phyloP scores from a whole-genome alignment of 2,329 filamentous ascomycete genomes.

The Sporothrix pallida region DNA sequence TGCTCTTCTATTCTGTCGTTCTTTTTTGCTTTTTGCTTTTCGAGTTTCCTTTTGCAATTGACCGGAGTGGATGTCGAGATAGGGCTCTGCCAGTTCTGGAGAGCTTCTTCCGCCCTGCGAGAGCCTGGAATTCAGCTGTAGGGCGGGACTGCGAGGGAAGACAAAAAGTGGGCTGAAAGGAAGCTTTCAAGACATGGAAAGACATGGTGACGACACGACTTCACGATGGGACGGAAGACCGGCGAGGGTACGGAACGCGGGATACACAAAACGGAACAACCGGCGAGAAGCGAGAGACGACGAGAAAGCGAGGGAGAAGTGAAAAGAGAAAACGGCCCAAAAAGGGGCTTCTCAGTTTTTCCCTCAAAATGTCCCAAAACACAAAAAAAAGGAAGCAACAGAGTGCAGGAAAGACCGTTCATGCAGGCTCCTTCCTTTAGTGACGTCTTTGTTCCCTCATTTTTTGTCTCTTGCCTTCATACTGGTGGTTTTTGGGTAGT shows the following conservation, averaged over 20 bases:
- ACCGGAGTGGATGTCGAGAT: neutral
- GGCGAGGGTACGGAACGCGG: no score
- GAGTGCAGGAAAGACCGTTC: neutral
- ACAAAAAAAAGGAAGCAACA: neutral
- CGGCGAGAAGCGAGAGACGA: neutral
- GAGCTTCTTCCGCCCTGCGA: neutral
- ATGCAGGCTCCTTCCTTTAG: conserved; percentile 24
- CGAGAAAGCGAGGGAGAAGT: neutral
- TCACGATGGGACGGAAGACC: neutral
- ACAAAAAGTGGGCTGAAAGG: neutral
- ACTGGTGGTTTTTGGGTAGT: no score
- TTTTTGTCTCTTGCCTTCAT: neutral
- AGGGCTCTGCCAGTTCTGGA: neutral
- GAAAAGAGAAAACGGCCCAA: neutral
- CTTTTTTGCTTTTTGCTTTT: neutral
- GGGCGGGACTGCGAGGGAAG: neutral
- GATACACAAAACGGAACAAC: no score
- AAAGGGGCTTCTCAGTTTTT: neutral
- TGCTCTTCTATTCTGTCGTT: neutral
- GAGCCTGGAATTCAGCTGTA: neutral
- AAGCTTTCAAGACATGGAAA: neutral
- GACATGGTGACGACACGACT: conserved; percentile 21
- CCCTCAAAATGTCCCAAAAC: neutral
- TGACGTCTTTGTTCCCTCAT: neutral
- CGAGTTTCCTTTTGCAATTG: neutral